Base-by-base conservation (phyloP, 2,329 filamentous ascomycete genomes). In the Cytospora paraplurivora region DNA sequence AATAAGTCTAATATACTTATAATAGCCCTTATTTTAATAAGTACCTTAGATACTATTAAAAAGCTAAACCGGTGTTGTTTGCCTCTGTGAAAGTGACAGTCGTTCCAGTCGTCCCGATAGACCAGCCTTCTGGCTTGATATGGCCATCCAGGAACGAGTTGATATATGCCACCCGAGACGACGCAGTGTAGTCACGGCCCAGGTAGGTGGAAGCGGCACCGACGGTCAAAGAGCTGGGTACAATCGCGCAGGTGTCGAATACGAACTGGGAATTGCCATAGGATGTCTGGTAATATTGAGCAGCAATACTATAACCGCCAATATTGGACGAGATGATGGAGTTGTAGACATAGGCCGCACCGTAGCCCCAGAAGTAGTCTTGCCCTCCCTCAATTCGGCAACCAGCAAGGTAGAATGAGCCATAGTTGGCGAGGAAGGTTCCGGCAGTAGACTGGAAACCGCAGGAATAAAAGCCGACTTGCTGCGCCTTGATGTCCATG, bases 111-210 rank as follows among this genome's bases (percentile, higher is more conserved):
- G 72, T 50, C 5, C 59, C 62, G 7, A 75, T 49, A 50, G 69
- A 67, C 72, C 72, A 74, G 3, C 72, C 72, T 12, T 58, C 67
- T 4, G 69, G 38, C 7, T 68, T 62, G 41, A 74, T 71, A 17
- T 74, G 72, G 0, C 49, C 68, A 35, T 73, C 72, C 0, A 74
- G 56, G 33, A 69, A 74, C 0, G 71, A 73, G 65, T 73, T 73
- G 51, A 73, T 65, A 41, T 70, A 72, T 0, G 70, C 70, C 0
- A 74, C 72, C 3, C 65, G 71, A 3, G 72, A 59, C 4, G 68
- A 69, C 15, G 58, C 34, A 15, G 56, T 67, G 56, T 73, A 73
- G 21, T 74, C 72, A 35, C 71, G 66, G 13, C 71, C 72, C 19
- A 74, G 66, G 34, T 71, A 74, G 1, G 69, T 70, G n/a, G 66